These are phyloP conservation scores for Dictyostelium brefeldianum DNA, from an alignment of 78 protist genomes.

Conservation along the genomic window DNA sequence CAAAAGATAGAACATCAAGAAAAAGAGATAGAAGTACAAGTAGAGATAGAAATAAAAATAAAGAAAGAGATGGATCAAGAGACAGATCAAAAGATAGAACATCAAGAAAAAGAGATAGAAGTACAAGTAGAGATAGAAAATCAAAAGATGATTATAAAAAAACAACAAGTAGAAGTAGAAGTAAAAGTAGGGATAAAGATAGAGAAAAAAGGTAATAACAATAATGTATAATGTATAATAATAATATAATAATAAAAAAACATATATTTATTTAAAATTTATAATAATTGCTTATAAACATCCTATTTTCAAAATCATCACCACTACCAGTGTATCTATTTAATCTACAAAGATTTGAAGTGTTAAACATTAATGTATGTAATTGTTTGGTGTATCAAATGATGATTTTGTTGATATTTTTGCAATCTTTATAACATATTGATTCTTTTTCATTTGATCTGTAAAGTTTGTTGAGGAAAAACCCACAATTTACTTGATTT, in stretches of 20 bases:
- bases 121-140: neutral
- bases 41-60: conserved; percentile 28
- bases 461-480: too few species aligned
- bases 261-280: neutral
- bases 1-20: neutral
- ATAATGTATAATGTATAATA: neutral
- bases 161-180: neutral
- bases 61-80: neutral
- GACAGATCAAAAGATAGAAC: neutral
- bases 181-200: neutral
- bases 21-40: conserved; percentile 4
- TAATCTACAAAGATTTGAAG: too few species aligned
- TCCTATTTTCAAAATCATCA: too few species aligned
- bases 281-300: too few species aligned
- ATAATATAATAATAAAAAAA: neutral
- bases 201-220: neutral
- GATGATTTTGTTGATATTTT: too few species aligned
- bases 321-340: too few species aligned
- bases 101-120: neutral
- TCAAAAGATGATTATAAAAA: neutral
- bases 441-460: too few species aligned
- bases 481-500: too few species aligned
- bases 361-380: too few species aligned
- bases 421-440: too few species aligned
- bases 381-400: too few species aligned